Conservation (phyloP, 164 flowering plant genomes). For the Magnolia kwangsiensis region DNA sequence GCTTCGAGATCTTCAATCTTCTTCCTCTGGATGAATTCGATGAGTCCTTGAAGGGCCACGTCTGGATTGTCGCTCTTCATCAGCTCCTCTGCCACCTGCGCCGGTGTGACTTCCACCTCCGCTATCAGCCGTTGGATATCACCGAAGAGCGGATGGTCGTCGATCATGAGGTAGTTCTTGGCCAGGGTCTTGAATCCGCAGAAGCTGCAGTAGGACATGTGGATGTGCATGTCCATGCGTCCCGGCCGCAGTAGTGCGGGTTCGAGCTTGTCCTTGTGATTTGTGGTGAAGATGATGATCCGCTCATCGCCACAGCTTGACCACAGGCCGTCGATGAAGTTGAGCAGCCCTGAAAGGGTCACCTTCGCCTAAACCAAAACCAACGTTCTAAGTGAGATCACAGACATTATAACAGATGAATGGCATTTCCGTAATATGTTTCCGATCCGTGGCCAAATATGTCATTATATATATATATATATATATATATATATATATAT, state of each 20-base stretch:
- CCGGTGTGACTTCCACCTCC: constrained; percentile 39
- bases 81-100: constrained; percentile 54
- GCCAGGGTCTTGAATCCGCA: constrained; percentile 41
- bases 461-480: too few species aligned
- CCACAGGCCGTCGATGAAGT: constrained; percentile 43
- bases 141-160: constrained; percentile 23
- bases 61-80: constrained; percentile 49
- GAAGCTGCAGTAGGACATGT: constrained; percentile 51
- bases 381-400: too few species aligned
- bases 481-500: too few species aligned
- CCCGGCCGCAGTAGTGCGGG: constrained; percentile 45
- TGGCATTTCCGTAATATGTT: too few species aligned
- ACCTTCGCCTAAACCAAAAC: constrained; percentile 9
- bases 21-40: not conserved
- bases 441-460: too few species aligned
- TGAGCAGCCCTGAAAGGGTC: constrained; percentile 41
- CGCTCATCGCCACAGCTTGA: constrained; percentile 44
- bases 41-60: constrained; percentile 32
- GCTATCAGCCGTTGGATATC: constrained; percentile 2
- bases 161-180: constrained; percentile 31
- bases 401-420: too few species aligned
- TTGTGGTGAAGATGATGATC: constrained; percentile 49
- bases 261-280: constrained; percentile 38
- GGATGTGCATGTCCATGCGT: constrained; percentile 54
- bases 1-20: not conserved